A percentile compares a stretch with the other conserved stretches of the same genome.
phyloP scores from a whole-genome alignment of 768 basidiomycete genomes.

The Phanerochaete carnosa region DNA sequence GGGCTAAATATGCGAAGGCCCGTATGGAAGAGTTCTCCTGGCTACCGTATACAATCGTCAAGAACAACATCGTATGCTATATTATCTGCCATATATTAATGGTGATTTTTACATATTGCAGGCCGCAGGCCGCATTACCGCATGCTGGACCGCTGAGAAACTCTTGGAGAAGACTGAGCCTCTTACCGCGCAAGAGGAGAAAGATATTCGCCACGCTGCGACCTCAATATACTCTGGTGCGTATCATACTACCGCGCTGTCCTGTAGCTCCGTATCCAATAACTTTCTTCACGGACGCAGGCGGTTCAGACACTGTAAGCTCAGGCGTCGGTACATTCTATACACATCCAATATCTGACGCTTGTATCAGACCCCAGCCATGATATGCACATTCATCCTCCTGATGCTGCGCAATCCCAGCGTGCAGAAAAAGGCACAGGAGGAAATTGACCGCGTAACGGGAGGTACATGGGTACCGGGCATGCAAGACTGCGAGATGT shows the following conservation, averaged over 20 bases:
- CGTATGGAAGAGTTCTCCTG: neutral
- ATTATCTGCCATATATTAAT: neutral
- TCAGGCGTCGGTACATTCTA: neutral
- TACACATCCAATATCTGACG: neutral
- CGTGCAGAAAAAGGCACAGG: neutral
- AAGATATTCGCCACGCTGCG: constrained; percentile 26
- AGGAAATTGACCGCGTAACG: neutral
- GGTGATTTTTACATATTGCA: neutral
- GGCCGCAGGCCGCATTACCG: neutral
- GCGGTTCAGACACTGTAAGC: neutral
- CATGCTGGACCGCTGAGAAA: neutral
- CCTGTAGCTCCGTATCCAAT: no score
- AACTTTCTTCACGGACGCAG: neutral
- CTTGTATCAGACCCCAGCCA: neutral
- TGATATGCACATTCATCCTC: neutral
- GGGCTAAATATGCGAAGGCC: neutral
- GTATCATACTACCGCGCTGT: neutral
- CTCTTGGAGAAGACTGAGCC: neutral
- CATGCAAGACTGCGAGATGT: constrained; percentile 3
- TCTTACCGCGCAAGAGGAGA: constrained; percentile 43
- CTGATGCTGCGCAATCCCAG: neutral
- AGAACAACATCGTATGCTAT: neutral
- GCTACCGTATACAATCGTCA: neutral
- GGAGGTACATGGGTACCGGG: constrained; percentile 5
- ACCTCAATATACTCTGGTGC: neutral